A percentile compares a stretch with the other conserved stretches of the same genome.
Conservation (phyloP, 2,329 filamentous ascomycete species). For the Penicillium sp. region DNA sequence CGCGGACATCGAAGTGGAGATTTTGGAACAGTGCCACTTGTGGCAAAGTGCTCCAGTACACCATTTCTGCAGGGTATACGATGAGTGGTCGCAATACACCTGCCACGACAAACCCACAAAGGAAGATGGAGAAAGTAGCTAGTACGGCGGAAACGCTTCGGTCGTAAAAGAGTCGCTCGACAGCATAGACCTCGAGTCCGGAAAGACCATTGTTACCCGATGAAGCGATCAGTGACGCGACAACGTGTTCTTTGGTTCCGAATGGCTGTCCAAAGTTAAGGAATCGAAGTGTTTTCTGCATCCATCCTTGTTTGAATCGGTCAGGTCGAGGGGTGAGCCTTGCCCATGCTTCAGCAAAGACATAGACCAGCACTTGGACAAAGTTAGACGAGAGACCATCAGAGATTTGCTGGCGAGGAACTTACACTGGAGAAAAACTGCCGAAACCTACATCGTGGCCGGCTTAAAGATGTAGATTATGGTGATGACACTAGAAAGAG, state of each 20-base stretch:
- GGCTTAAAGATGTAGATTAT: constrained; percentile 35
- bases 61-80: constrained; percentile 44
- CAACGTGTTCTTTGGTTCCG: constrained; percentile 27
- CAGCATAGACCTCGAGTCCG: constrained; percentile 29
- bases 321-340: not conserved
- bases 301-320: constrained; percentile 13
- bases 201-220: constrained; percentile 31
- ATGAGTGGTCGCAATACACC: constrained; percentile 39
- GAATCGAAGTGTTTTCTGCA: constrained; percentile 27
- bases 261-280: constrained; percentile 32
- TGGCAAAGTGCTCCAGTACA: constrained; percentile 42
- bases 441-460: constrained; percentile 25
- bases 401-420: not conserved
- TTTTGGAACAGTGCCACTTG: constrained; percentile 44
- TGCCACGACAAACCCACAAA: constrained; percentile 40
- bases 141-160: constrained; percentile 28
- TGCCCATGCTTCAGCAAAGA: constrained; percentile 2
- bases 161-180: constrained; percentile 31
- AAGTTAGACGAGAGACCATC: not conserved
- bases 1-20: constrained; percentile 36
- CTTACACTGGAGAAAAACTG: constrained; percentile 30
- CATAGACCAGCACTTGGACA: not conserved
- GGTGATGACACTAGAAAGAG: constrained; percentile 33
- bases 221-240: constrained; percentile 29
- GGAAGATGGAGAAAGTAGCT: constrained; percentile 17